Base-by-base conservation (phyloP, 2,329 filamentous ascomycete species). In the Hymenoscyphus fructigenus region DNA sequence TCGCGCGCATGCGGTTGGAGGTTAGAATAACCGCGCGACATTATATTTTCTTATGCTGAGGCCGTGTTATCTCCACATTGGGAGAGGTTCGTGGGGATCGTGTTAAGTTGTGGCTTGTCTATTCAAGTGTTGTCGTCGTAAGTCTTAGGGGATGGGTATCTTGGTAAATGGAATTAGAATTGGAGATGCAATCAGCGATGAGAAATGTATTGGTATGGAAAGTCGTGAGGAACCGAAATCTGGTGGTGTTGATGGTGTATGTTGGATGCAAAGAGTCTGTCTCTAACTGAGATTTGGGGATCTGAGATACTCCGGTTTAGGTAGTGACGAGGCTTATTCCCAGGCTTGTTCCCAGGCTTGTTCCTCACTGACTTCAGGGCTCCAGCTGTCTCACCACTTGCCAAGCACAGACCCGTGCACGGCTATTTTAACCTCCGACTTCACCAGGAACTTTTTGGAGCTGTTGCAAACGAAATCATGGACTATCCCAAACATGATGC, bases 1-100 rank as follows among this genome's bases (percentile, higher is more conserved):
- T 99, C 95, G 80, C 95, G 91, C 64, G 71, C 70, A 69, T 74
- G 67, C 10, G 72, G 70, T 61, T 74, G 71, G 17, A 74, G 68
- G 53, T 65, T 70, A 26, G 72, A 68, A 59, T 72, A 75, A 34
- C 67, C 66, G 66, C 69, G 71, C 68, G 70, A 71, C 74, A 75
- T 75, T 58, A 57, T 74, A 67, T 58, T 64, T 57, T 41, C 12
- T 53, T 23, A 53, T 53, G 10, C 23, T 53, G 47, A 53, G 47
- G n/a, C 14, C 44, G 10, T 53, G 14, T 26, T 53, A 53, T 53
- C 36, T 59, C 53, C 55, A 66, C 29, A 63, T 66, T 23, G 56
- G 38, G 60, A 65, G 65, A 14, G 56, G 34, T 61, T 44, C 26
- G 57, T 41, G 53, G 36, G 12, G 36, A 47, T 62, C n/a, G 56